Evolutionary conservation across 345 rosid genomes (phyloP).

Genomic region (Populus euphratica): DNA sequence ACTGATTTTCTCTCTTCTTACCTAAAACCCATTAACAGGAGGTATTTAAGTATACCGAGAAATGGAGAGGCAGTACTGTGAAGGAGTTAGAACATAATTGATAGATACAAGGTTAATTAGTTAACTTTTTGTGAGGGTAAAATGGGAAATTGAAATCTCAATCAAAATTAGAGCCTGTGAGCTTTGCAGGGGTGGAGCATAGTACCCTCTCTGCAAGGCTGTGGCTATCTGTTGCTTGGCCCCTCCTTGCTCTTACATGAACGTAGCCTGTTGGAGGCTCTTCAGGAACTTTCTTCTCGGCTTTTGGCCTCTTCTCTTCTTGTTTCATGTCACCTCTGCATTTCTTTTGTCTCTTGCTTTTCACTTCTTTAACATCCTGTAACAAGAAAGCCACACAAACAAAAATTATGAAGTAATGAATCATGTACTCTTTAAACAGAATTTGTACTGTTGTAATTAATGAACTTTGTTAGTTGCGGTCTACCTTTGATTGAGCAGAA

Average conservation of each 20-base stretch:
- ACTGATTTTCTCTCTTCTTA: conserved; percentile 74
- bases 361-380: conserved; percentile 45
- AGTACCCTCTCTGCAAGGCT: conserved; percentile 78
- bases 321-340: conserved; percentile 19
- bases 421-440: background rate
- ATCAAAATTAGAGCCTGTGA: background rate
- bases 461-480: background rate
- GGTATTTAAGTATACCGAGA: background rate
- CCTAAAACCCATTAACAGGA: conserved; percentile 33
- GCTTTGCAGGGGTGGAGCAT: too few relatives aligned
- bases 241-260: conserved; percentile 83
- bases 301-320: conserved; percentile 25
- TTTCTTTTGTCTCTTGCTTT: conserved; percentile 49
- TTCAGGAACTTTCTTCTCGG: conserved; percentile 29
- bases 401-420: background rate
- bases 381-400: background rate
- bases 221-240: conserved; percentile 79
- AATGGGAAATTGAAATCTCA: background rate
- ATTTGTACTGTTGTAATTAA: background rate
- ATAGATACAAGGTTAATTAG: too few relatives aligned
- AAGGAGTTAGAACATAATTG: background rate
- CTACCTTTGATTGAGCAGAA: conserved; percentile 44
- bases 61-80: background rate
- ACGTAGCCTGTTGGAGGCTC: conserved; percentile 60
- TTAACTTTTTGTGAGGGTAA: background rate